Percentiles rank a stretch among this genome's conserved stretches.
Conservation (phyloP, 208 protist genomes). For the Naegleria fowleri region DNA sequence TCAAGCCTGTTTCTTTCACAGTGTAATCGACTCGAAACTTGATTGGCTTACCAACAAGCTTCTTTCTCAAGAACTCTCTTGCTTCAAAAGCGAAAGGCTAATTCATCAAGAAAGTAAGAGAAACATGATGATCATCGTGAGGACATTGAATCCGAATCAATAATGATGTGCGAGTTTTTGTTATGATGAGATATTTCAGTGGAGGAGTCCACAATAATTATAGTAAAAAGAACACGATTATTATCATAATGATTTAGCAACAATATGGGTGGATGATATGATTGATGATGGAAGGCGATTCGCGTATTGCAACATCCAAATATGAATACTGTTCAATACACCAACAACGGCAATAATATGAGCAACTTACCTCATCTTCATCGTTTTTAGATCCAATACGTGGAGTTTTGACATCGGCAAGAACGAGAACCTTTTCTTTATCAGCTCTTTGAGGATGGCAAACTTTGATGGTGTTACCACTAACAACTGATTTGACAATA, state of each 20-base stretch:
- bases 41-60: conserved; percentile 42
- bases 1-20: neutral
- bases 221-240: too few relatives aligned
- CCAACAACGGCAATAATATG: too few relatives aligned
- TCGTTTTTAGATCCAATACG: neutral
- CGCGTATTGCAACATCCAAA: too few relatives aligned
- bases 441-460: neutral
- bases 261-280: too few relatives aligned
- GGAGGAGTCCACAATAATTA: too few relatives aligned
- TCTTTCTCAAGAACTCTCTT: conserved; percentile 47
- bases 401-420: conserved; percentile 3
- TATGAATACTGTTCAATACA: too few relatives aligned
- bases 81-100: conserved; percentile 49
- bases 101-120: neutral
- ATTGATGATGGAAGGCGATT: too few relatives aligned
- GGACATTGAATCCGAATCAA: too few relatives aligned
- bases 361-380: neutral
- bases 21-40: conserved; percentile 34
- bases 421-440: neutral
- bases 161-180: too few relatives aligned
- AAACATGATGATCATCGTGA: too few relatives aligned
- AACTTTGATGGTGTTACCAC: conserved; percentile 6
- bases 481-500: neutral
- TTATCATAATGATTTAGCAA: neutral
- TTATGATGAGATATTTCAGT: too few relatives aligned